Percentiles rank a stretch among this genome's conserved stretches.
Evolutionary conservation across 2,329 filamentous ascomycete species (phyloP).

Genomic region (Golovinomyces cichoracearum): DNA sequence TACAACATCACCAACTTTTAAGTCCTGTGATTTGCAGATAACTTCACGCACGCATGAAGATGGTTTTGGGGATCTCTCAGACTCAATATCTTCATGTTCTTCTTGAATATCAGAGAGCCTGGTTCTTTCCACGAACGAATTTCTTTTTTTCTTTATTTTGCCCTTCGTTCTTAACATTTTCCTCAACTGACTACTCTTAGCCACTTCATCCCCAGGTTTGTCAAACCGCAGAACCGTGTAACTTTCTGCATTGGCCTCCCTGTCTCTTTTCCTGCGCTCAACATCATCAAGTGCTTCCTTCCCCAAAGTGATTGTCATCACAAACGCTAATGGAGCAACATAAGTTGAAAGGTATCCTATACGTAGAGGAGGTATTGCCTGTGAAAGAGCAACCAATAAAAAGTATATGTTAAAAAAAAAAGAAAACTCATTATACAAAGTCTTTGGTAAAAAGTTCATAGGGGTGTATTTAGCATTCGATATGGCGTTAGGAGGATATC

Average conservation of each 20-base stretch:
- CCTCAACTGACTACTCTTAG: constrained; percentile 16
- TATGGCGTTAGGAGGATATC: constrained; percentile 71
- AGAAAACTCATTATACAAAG: constrained; percentile 94
- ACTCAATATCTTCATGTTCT: constrained; percentile 30
- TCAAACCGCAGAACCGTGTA: constrained; percentile 57
- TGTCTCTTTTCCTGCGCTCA: constrained; percentile 57
- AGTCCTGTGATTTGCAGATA: constrained; percentile 56
- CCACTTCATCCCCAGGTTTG: constrained; percentile 20
- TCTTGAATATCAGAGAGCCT: constrained; percentile 41
- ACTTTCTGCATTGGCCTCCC: constrained; percentile 77
- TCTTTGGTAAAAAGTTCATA: constrained; percentile 77
- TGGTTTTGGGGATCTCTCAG: constrained; percentile 18
- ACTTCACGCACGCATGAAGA: constrained; percentile 36
- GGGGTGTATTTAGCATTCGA: constrained; percentile 97
- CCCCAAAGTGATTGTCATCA: constrained; percentile 70
- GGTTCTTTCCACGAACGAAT: constrained; percentile 14
- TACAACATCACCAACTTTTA: constrained; percentile 87
- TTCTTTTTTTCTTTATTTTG: constrained; percentile 18
- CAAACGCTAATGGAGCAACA: constrained; percentile 73
- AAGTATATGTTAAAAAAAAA: constrained; percentile 99
- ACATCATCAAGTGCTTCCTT: constrained; percentile 95
- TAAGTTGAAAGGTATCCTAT: constrained; percentile 94
- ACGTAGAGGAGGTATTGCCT: constrained; percentile 65
- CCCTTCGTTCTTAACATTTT: constrained; percentile 24
- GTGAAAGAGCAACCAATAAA: constrained; percentile 75